These are phyloP conservation scores for Mycena rebaudengoi DNA, from an alignment of 768 basidiomycete genomes.

Conservation along the genomic window DNA sequence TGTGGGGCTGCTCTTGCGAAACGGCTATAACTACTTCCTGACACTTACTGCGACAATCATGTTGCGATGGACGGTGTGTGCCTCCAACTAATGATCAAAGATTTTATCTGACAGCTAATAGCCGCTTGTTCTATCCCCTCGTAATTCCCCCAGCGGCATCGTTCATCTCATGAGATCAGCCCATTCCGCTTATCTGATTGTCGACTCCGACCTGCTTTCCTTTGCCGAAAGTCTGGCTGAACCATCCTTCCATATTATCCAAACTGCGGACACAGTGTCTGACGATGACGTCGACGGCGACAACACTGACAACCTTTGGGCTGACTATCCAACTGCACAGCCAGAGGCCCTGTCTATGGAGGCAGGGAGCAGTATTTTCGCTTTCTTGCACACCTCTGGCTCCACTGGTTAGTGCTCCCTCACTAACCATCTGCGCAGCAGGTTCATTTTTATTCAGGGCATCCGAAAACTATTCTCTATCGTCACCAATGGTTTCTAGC, in stretches of 20 bases:
- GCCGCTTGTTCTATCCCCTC: slow-evolving; percentile 16
- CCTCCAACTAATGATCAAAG: no score
- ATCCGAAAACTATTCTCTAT: slow-evolving; percentile 31
- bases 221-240: neutral
- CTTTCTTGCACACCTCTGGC: slow-evolving; percentile 13
- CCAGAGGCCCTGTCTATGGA: neutral
- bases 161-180: neutral
- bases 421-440: neutral
- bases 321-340: neutral
- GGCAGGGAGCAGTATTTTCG: neutral
- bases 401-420: slow-evolving; percentile 3
- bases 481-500: slow-evolving; percentile 21
- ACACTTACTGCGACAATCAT: slow-evolving; percentile 11
- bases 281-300: neutral
- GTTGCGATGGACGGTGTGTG: slow-evolving; percentile 11
- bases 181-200: neutral
- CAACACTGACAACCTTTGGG: neutral
- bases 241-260: neutral
- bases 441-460: slow-evolving; percentile 13
- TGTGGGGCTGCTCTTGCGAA: slow-evolving; percentile 5
- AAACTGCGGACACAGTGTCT: neutral
- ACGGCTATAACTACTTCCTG: slow-evolving; percentile 8
- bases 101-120: neutral
- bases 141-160: slow-evolving; percentile 9
- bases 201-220: neutral